These are phyloP conservation scores for Podospora conica DNA, from an alignment of 495 filamentous ascomycete genomes.

Conservation along the genomic window DNA sequence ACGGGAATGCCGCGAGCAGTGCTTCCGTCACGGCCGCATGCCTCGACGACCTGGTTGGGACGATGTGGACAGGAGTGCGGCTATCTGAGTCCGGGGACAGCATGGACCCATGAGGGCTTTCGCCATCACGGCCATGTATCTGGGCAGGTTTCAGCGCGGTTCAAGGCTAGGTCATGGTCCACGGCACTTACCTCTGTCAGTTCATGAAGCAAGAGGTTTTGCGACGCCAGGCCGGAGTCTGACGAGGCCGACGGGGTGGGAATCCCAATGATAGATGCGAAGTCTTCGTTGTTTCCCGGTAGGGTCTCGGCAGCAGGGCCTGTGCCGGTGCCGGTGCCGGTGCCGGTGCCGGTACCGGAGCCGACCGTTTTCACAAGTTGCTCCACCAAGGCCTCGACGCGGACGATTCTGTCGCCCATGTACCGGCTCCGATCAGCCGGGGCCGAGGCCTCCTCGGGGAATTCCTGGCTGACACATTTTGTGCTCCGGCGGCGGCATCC, in stretches of 20 bases:
- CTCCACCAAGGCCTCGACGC: conserved; percentile 26
- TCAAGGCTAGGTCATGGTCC: not conserved
- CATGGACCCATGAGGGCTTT: not conserved
- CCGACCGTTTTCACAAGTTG: conserved; percentile 17
- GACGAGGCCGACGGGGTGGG: not conserved
- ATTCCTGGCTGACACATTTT: conserved; percentile 41
- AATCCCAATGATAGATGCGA: not conserved
- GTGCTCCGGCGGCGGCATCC: conserved; percentile 37
- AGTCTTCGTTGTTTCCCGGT: not conserved
- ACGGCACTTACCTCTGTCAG: not conserved
- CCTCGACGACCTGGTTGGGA: not conserved
- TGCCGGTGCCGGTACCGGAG: not conserved
- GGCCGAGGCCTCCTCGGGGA: conserved; percentile 24
- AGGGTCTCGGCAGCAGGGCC: not conserved
- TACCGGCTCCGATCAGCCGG: not conserved
- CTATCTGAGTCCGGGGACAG: not conserved
- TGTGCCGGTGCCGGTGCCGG: not conserved
- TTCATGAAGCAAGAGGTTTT: not conserved
- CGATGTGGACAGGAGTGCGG: not conserved
- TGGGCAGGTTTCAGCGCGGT: not conserved
- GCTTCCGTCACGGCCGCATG: not conserved
- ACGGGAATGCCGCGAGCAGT: conserved; percentile 1
- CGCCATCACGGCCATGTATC: not conserved
- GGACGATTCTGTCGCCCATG: conserved; percentile 22
- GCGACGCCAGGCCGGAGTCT: not conserved